These are phyloP conservation scores for Millerago galiae DNA, from an alignment of 805 yeast genomes.

Conservation along the genomic window DNA sequence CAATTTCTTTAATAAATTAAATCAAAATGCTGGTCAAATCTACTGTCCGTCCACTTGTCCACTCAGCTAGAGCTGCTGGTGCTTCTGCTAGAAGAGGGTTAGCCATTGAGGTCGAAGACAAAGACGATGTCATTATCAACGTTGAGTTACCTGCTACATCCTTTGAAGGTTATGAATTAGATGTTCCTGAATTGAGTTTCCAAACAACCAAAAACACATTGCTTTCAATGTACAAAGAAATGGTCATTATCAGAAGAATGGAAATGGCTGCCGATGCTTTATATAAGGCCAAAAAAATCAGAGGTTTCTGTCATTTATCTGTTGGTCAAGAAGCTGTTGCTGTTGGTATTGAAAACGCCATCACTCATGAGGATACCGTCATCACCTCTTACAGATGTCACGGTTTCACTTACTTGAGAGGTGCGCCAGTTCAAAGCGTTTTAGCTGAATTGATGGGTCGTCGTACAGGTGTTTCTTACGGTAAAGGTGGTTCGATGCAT, in stretches of 20 bases:
- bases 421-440: slow-evolving; percentile 83
- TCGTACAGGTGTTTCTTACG: slow-evolving; percentile 90
- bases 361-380: slow-evolving; percentile 75
- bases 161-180: slow-evolving; percentile 80
- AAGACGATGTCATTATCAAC: slow-evolving; percentile 27
- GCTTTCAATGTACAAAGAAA: slow-evolving; percentile 92
- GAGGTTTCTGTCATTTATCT: slow-evolving; percentile 98
- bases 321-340: slow-evolving; percentile 99
- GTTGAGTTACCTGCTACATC: slow-evolving; percentile 73
- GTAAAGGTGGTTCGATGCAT: slow-evolving; percentile 99
- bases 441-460: slow-evolving; percentile 96
- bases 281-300: slow-evolving; percentile 95
- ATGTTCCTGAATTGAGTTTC: slow-evolving; percentile 63
- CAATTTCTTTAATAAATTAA: not conserved
- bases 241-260: slow-evolving; percentile 92
- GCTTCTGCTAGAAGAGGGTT: slow-evolving; percentile 19
- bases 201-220: slow-evolving; percentile 76
- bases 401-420: slow-evolving; percentile 96
- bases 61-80: slow-evolving; percentile 1
- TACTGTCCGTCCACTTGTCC: slow-evolving; percentile 16
- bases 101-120: slow-evolving; percentile 20
- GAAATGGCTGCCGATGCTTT: slow-evolving; percentile 98
- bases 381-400: slow-evolving; percentile 99
- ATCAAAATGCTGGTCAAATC: slow-evolving; percentile 8
- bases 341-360: slow-evolving; percentile 95